phyloP scores from a whole-genome alignment of 352 stramenopile species.

The Phytophthora constricta region DNA sequence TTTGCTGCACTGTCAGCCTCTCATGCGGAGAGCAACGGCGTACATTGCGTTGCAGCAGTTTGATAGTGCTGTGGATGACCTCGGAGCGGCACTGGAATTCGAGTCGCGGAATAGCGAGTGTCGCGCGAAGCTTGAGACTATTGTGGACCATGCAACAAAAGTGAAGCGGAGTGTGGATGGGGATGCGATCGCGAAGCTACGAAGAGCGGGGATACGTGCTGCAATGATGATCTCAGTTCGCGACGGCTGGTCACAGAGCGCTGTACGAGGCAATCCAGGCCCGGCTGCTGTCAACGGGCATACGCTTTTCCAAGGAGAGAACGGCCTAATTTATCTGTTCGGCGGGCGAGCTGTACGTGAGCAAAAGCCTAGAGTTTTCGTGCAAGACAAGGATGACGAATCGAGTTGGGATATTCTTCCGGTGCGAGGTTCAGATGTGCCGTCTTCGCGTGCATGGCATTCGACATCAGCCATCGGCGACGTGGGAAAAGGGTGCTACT shows the following conservation, averaged over 20 bases:
- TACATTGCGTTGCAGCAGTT: slow-evolving; percentile 38
- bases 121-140: slow-evolving; percentile 38
- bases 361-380: slow-evolving; percentile 58
- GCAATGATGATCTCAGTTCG: slow-evolving; percentile 40
- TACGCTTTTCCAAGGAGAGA: slow-evolving; percentile 46
- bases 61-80: slow-evolving; percentile 45
- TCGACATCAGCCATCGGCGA: slow-evolving; percentile 41
- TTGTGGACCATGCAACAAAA: slow-evolving; percentile 29
- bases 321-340: slow-evolving; percentile 47
- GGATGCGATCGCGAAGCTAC: slow-evolving; percentile 7
- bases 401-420: slow-evolving; percentile 57
- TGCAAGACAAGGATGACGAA: slow-evolving; percentile 47
- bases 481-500: slow-evolving; percentile 22
- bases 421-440: slow-evolving; percentile 22
- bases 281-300: slow-evolving; percentile 72
- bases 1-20: slow-evolving; percentile 37
- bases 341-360: slow-evolving; percentile 69
- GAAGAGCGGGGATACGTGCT: slow-evolving; percentile 37
- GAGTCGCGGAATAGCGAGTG: slow-evolving; percentile 68
- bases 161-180: neutral
- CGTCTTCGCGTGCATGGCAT: slow-evolving; percentile 70
- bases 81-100: slow-evolving; percentile 47
- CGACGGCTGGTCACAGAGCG: slow-evolving; percentile 49
- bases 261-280: slow-evolving; percentile 71
- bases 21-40: slow-evolving; percentile 63